A percentile compares a stretch with the other conserved stretches of the same genome.
Conservation (phyloP, 306 rosid genomes). For the Glycine latifolia region DNA sequence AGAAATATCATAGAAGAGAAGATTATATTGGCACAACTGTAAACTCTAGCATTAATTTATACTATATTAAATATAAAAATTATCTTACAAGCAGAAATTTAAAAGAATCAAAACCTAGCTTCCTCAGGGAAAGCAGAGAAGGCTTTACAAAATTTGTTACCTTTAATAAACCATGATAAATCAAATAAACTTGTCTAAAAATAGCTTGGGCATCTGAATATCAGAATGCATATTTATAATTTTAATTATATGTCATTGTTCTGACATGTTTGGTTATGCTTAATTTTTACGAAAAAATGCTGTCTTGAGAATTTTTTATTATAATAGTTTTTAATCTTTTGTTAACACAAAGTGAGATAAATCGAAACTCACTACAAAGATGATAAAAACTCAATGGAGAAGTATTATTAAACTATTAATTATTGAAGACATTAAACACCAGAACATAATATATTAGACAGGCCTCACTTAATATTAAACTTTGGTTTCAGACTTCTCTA, state of each 20-base stretch:
- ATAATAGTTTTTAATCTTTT: background rate
- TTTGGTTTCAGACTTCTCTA: conserved; percentile 31
- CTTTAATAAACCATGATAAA: background rate
- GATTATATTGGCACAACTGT: conserved; percentile 23
- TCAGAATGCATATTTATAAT: conserved; percentile 4
- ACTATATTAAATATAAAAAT: background rate
- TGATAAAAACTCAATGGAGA: background rate
- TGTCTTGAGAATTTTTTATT: conserved; percentile 10
- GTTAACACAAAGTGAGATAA: background rate
- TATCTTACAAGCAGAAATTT: background rate
- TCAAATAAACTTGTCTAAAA: conserved; percentile 4
- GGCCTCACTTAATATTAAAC: background rate
- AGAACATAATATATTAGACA: conserved; percentile 24
- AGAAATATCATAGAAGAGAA: conserved; percentile 38
- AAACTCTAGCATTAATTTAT: conserved; percentile 6
- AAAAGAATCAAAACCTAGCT: conserved; percentile 25
- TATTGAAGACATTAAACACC: conserved; percentile 23
- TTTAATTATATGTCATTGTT: background rate
- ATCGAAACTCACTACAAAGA: background rate
- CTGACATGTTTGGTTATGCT: background rate
- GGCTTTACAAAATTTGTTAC: conserved; percentile 11
- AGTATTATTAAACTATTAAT: background rate
- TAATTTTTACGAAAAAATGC: background rate
- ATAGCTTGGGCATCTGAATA: background rate
- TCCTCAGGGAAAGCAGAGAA: conserved; percentile 7